Base-by-base conservation (phyloP, 1,284 basidiomycete genomes). In the Irpex rosettiformis region DNA sequence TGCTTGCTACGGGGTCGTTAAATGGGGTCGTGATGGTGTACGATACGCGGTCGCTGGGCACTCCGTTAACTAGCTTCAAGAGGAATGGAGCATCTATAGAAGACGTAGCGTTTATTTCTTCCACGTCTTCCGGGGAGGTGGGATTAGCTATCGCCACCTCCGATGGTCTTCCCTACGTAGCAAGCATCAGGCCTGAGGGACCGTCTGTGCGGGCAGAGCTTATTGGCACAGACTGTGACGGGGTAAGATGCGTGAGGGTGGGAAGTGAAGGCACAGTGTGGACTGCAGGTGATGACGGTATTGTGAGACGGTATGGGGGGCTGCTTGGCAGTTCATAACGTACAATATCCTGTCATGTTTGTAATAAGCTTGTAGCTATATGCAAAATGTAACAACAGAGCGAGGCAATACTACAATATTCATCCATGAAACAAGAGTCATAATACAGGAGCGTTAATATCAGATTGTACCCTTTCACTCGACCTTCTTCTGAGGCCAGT, bases 1-100 rank as follows among this genome's bases (percentile, higher is more conserved):
- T 85, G 2, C 69, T 93, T 10, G 86, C 82, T 0, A 86, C 85
- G 1, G 90, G 89, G 0, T 81, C 84, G n/a, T 69, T 74, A 0
- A 73, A 73, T n/a, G 91, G 91, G 0, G 66, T 85, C 3, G 77
- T 88, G 0, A 73, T 77, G 4, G 61, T 92, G 1, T 85, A 84
- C 65, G 83, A 87, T 64, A 76, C 79, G 1, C 76, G 79, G 10
- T 64, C 72, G 1, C 70, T 85, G 54, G 64, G 61, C 1, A 62
- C 62, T 0, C 74, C 79, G 0, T 60, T 85, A 28, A 72, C 74
- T 0, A 69, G 76, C 0, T 84, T 89, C 65, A 70, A 72, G 52
- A 76, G 88, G 18, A 85, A 83, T 63, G 77, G 77, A 21, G 78
- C 84, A 2, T 75, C 76, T 0, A 76, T 92, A 16, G 84, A 85